A percentile compares a stretch with the other conserved stretches of the same genome.
These are phyloP conservation scores for Zymoseptoria crescenta DNA, from an alignment of 2,329 filamentous ascomycete genomes.

Conservation along the genomic window DNA sequence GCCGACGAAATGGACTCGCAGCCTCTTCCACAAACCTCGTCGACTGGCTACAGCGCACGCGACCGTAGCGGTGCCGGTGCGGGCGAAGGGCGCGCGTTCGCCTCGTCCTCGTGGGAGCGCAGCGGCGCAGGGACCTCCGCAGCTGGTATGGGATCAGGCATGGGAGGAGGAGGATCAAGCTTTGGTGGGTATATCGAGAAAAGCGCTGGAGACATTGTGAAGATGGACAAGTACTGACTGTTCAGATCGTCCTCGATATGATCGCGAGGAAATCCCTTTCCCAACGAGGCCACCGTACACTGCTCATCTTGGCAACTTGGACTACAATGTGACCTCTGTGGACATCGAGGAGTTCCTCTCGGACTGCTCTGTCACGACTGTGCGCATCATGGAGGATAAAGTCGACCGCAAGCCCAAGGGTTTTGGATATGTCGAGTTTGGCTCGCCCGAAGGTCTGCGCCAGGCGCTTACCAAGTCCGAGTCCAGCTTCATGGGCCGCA, in stretches of 20 bases:
- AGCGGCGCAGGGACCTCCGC: slow-evolving; percentile 16
- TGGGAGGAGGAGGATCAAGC: slow-evolving; percentile 24
- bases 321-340: slow-evolving; percentile 81
- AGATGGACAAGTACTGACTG: slow-evolving; percentile 14
- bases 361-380: slow-evolving; percentile 76
- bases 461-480: slow-evolving; percentile 80
- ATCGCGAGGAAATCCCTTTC: slow-evolving; percentile 72
- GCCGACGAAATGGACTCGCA: slow-evolving; percentile 86
- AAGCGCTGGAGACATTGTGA: slow-evolving; percentile 1
- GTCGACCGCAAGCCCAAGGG: slow-evolving; percentile 91
- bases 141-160: slow-evolving; percentile 8
- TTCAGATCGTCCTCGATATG: slow-evolving; percentile 30
- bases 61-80: slow-evolving; percentile 19
- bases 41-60: slow-evolving; percentile 22
- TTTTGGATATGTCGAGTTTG: slow-evolving; percentile 96
- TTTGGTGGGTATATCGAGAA: slow-evolving; percentile 21
- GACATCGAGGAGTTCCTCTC: slow-evolving; percentile 80
- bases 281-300: slow-evolving; percentile 92
- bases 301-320: slow-evolving; percentile 91
- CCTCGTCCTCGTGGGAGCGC: slow-evolving; percentile 28
- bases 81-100: slow-evolving; percentile 43
- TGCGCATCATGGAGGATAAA: slow-evolving; percentile 95
- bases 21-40: slow-evolving; percentile 26
- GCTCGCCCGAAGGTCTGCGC: slow-evolving; percentile 78
- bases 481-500: slow-evolving; percentile 74